These are phyloP conservation scores for Geranium brycei DNA, from an alignment of 345 rosid genomes.

Conservation along the genomic window DNA sequence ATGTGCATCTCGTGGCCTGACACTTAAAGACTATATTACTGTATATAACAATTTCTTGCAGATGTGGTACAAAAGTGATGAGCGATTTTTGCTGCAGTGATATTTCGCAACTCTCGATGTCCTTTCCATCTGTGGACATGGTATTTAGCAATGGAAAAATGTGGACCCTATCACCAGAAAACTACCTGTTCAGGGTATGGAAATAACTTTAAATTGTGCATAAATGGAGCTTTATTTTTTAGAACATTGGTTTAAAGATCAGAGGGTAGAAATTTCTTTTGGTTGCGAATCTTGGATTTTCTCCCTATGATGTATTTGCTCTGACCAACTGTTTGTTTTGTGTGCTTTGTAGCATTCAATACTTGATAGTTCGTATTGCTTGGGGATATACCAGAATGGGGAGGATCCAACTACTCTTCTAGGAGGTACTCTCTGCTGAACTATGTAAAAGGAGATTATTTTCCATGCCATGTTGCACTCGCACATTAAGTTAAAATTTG, in stretches of 20 bases:
- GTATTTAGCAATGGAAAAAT: constrained; percentile 58
- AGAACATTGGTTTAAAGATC: neutral
- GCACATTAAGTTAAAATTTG: too few relatives aligned
- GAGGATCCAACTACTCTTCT: constrained; percentile 78
- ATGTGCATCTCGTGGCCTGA: neutral
- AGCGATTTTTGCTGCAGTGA: constrained; percentile 27
- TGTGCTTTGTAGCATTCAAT: constrained; percentile 53
- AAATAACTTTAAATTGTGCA: constrained; percentile 4
- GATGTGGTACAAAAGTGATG: constrained; percentile 7
- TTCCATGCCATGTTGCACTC: neutral
- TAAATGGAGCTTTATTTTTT: neutral
- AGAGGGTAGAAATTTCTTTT: neutral
- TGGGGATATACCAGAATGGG: constrained; percentile 80
- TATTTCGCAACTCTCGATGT: constrained; percentile 35
- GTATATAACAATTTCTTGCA: neutral
- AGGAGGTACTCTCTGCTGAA: constrained; percentile 45
- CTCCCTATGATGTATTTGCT: neutral
- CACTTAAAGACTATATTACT: neutral
- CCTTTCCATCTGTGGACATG: constrained; percentile 69
- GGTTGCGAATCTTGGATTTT: neutral
- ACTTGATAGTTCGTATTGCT: constrained; percentile 65
- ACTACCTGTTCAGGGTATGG: constrained; percentile 66
- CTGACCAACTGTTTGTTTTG: constrained; percentile 3
- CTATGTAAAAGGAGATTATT: neutral
- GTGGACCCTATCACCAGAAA: constrained; percentile 68